phyloP scores from a whole-genome alignment of 2,329 filamentous ascomycete species.

The Stagonosporopsis chrysanthemi region DNA sequence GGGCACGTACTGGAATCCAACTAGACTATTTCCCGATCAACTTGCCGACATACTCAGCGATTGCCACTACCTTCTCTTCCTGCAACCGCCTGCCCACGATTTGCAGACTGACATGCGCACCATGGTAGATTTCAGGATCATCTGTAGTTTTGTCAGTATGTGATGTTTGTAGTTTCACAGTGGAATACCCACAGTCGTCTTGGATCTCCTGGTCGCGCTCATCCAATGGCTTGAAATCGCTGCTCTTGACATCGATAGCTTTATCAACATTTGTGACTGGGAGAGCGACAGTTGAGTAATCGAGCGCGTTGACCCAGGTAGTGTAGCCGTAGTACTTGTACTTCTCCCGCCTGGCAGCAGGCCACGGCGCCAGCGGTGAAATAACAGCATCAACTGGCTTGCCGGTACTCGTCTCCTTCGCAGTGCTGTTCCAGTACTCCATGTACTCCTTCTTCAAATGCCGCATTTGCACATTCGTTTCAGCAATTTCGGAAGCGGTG shows the following conservation, averaged over 20 bases:
- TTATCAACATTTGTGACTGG: slow-evolving; percentile 47
- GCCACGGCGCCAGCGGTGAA: slow-evolving; percentile 47
- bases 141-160: slow-evolving; percentile 34
- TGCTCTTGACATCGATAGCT: slow-evolving; percentile 34
- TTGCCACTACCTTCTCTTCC: slow-evolving; percentile 51
- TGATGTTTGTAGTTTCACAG: background rate
- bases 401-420: slow-evolving; percentile 33
- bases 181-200: slow-evolving; percentile 37
- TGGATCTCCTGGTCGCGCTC: slow-evolving; percentile 38
- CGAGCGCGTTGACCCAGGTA: slow-evolving; percentile 41
- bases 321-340: slow-evolving; percentile 47
- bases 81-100: slow-evolving; percentile 48
- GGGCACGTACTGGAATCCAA: background rate
- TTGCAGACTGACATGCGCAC: slow-evolving; percentile 49
- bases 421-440: slow-evolving; percentile 50
- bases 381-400: slow-evolving; percentile 50
- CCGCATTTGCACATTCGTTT: slow-evolving; percentile 41
- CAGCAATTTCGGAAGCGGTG: slow-evolving; percentile 42
- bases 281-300: slow-evolving; percentile 45
- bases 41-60: slow-evolving; percentile 44
- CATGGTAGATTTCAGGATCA: slow-evolving; percentile 50
- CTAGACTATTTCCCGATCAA: slow-evolving; percentile 27
- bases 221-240: slow-evolving; percentile 34
- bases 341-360: slow-evolving; percentile 40
- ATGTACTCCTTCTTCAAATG: slow-evolving; percentile 44